A percentile compares a stretch with the other conserved stretches of the same genome.
Evolutionary conservation across 768 basidiomycete species (phyloP).

Genomic region (Symmetrospora coprosmae): DNA sequence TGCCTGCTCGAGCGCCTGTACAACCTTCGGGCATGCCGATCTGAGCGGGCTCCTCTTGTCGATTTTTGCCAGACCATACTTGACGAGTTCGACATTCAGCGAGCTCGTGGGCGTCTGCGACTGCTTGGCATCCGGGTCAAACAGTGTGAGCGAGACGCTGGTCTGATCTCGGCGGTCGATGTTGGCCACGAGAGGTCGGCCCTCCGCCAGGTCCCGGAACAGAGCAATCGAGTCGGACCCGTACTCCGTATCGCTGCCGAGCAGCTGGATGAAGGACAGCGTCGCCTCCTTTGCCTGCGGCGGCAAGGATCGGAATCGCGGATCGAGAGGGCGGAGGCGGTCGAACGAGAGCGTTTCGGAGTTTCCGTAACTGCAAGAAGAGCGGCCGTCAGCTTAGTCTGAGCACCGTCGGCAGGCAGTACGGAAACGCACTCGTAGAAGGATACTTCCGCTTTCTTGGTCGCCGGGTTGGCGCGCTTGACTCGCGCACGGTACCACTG

Average conservation of each 20-base stretch:
- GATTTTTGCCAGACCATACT: conserved; percentile 69
- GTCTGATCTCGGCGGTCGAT: conserved; percentile 67
- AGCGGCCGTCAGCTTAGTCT: background rate
- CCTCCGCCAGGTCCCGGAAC: conserved; percentile 72
- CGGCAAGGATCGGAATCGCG: conserved; percentile 73
- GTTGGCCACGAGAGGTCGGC: conserved; percentile 93
- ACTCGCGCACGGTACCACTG: conserved; percentile 96
- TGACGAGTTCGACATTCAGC: conserved; percentile 75
- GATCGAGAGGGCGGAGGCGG: conserved; percentile 67
- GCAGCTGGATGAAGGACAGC: conserved; percentile 60
- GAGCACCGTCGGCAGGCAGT: background rate
- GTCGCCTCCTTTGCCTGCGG: conserved; percentile 88
- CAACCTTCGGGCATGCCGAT: conserved; percentile 50
- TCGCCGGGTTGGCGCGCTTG: conserved; percentile 65
- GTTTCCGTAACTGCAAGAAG: conserved; percentile 66
- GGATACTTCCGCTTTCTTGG: conserved; percentile 84
- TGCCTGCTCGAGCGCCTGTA: conserved; percentile 52
- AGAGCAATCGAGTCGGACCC: conserved; percentile 67
- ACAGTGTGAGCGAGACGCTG: conserved; percentile 63
- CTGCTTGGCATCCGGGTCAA: conserved; percentile 66
- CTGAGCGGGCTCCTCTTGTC: conserved; percentile 49
- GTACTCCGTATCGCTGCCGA: conserved; percentile 70
- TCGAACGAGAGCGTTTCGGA: conserved; percentile 71
- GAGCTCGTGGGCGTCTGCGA: conserved; percentile 55
- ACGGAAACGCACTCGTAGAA: conserved; percentile 49